Percentiles rank a stretch among this genome's conserved stretches.
Conservation (phyloP, 441 rosid species). For the Dalechampia spathulata region DNA sequence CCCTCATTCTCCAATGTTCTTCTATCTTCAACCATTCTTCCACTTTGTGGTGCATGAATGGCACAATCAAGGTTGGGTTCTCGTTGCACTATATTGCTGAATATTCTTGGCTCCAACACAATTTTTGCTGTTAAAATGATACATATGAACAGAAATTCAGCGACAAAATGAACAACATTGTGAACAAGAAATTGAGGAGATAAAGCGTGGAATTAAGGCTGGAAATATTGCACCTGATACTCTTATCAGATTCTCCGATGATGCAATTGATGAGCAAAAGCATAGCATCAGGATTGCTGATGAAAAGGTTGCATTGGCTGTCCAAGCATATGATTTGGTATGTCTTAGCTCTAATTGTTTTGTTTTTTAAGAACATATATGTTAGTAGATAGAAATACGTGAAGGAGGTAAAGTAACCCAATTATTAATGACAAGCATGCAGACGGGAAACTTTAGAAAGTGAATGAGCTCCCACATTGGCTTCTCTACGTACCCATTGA, state of each 20-base stretch:
- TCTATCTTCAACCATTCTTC: too few relatives aligned
- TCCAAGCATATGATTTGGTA: conserved; percentile 95
- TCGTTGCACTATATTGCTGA: not conserved
- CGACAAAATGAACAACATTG: conserved; percentile 86
- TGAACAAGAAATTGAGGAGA: conserved; percentile 81
- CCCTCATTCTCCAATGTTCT: not conserved
- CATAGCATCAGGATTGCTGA: conserved; percentile 93
- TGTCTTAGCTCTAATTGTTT: not conserved
- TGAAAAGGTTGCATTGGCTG: conserved; percentile 88
- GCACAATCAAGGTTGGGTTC: not conserved
- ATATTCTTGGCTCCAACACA: conserved; percentile 6
- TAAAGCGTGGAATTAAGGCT: conserved; percentile 53
- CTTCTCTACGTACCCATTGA: too few relatives aligned
- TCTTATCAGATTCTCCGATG: conserved; percentile 69
- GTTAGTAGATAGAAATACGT: too few relatives aligned
- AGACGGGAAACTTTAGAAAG: too few relatives aligned
- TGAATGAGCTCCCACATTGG: too few relatives aligned
- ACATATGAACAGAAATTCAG: conserved; percentile 61
- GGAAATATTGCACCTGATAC: conserved; percentile 54
- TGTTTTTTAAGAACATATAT: too few relatives aligned
- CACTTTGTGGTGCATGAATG: not conserved
- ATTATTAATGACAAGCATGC: too few relatives aligned
- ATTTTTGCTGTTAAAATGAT: too few relatives aligned
- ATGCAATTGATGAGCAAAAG: conserved; percentile 87
- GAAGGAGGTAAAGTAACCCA: too few relatives aligned